A percentile compares a stretch with the other conserved stretches of the same genome.
Conservation (phyloP, 2,329 filamentous ascomycete genomes). For the Dactylellina sp. region DNA sequence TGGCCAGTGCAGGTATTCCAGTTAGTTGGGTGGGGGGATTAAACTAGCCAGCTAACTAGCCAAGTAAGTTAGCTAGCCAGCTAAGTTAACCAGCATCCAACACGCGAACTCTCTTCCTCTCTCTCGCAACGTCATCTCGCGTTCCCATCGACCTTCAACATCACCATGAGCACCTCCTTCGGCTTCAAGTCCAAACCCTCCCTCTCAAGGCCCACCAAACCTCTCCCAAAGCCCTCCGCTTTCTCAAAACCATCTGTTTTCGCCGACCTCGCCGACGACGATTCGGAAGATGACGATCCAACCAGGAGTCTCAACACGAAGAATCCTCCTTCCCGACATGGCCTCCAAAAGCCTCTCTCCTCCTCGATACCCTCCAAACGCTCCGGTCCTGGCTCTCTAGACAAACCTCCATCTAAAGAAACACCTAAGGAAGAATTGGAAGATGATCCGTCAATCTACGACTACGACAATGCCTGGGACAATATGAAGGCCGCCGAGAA, state of each 20-base stretch:
- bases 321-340: slow-evolving; percentile 62
- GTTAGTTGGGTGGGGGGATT: not conserved
- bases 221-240: slow-evolving; percentile 71
- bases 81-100: not conserved
- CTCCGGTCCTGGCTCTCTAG: slow-evolving; percentile 64
- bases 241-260: slow-evolving; percentile 48
- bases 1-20: no score
- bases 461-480: slow-evolving; percentile 86
- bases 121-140: slow-evolving; percentile 22
- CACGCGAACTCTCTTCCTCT: not conserved
- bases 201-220: slow-evolving; percentile 69
- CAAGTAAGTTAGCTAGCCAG: no score
- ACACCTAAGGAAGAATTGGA: slow-evolving; percentile 71
- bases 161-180: slow-evolving; percentile 73
- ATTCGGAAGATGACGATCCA: slow-evolving; percentile 64
- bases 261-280: slow-evolving; percentile 70
- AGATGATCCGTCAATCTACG: slow-evolving; percentile 80
- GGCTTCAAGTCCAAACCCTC: slow-evolving; percentile 65
- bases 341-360: slow-evolving; percentile 62
- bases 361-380: slow-evolving; percentile 58
- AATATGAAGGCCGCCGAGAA: slow-evolving; percentile 73
- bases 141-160: slow-evolving; percentile 63
- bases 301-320: slow-evolving; percentile 62
- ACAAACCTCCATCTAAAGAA: slow-evolving; percentile 66
- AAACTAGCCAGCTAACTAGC: not conserved